Evolutionary conservation across 2,329 filamentous ascomycete species (phyloP).

Genomic region (Aureobasidium sp.): DNA sequence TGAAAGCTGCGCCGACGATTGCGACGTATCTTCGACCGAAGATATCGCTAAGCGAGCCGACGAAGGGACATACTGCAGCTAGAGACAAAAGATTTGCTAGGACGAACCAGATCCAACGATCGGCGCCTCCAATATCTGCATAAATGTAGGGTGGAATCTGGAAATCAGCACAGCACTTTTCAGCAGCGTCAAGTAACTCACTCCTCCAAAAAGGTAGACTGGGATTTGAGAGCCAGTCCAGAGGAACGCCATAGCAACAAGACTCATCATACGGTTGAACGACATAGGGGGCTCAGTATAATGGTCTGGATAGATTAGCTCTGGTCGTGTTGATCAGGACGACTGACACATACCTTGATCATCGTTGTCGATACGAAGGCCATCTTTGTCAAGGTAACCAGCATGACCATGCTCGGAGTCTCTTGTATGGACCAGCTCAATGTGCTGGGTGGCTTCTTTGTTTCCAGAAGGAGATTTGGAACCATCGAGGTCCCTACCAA

Average conservation of each 20-base stretch:
- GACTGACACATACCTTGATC: slow-evolving; percentile 24
- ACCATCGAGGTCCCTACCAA: not conserved
- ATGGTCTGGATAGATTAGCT: slow-evolving; percentile 25
- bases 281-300: slow-evolving; percentile 34
- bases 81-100: slow-evolving; percentile 43
- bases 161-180: slow-evolving; percentile 19
- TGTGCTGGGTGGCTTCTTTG: slow-evolving; percentile 15
- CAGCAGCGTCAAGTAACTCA: slow-evolving; percentile 14
- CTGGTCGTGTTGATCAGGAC: not conserved
- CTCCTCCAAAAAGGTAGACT: slow-evolving; percentile 35
- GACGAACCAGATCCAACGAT: slow-evolving; percentile 55
- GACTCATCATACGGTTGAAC: slow-evolving; percentile 44
- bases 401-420: slow-evolving; percentile 29
- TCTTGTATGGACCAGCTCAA: slow-evolving; percentile 30
- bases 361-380: slow-evolving; percentile 38
- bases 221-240: slow-evolving; percentile 56
- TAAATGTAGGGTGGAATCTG: slow-evolving; percentile 48
- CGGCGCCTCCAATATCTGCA: slow-evolving; percentile 49
- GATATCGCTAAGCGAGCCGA: slow-evolving; percentile 57
- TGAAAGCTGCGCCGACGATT: slow-evolving; percentile 43
- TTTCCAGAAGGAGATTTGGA: not conserved
- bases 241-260: slow-evolving; percentile 51
- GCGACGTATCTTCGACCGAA: slow-evolving; percentile 54
- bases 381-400: slow-evolving; percentile 40
- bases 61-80: slow-evolving; percentile 53